Conservation (phyloP, 768 basidiomycete genomes). For the Kondoa malvinella region DNA sequence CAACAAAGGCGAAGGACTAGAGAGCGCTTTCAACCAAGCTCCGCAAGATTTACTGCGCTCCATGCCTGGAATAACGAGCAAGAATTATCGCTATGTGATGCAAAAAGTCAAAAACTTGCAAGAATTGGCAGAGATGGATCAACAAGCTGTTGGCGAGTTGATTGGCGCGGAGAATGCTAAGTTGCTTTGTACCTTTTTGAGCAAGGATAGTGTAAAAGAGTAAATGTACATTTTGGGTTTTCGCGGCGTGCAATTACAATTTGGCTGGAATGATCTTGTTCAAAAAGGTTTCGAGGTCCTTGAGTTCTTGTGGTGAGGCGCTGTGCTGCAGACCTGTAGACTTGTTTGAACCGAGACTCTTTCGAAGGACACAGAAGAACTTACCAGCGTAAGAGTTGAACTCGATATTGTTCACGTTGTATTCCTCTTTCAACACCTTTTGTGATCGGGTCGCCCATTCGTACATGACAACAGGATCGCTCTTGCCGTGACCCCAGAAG, state of each 20-base stretch:
- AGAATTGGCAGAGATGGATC: slow-evolving; percentile 45
- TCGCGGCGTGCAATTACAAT: too few relatives aligned
- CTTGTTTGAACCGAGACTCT: neutral
- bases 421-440: slow-evolving; percentile 15
- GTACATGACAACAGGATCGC: slow-evolving; percentile 12
- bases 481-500: slow-evolving; percentile 16
- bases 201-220: slow-evolving; percentile 28
- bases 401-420: slow-evolving; percentile 14
- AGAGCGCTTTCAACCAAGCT: slow-evolving; percentile 43
- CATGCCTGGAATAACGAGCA: slow-evolving; percentile 66
- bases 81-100: slow-evolving; percentile 74
- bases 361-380: neutral
- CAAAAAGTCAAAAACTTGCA: slow-evolving; percentile 57
- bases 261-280: slow-evolving; percentile 10
- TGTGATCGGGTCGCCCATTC: slow-evolving; percentile 11
- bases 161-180: slow-evolving; percentile 68
- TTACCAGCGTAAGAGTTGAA: slow-evolving; percentile 13
- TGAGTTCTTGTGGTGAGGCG: slow-evolving; percentile 11
- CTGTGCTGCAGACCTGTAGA: slow-evolving; percentile 7
- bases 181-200: slow-evolving; percentile 63
- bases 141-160: slow-evolving; percentile 50
- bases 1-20: slow-evolving; percentile 39
- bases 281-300: slow-evolving; percentile 8
- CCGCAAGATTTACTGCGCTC: slow-evolving; percentile 68
- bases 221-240: neutral